These are phyloP conservation scores for Cudoniella acicularis DNA, from an alignment of 495 filamentous ascomycete genomes.

Conservation along the genomic window DNA sequence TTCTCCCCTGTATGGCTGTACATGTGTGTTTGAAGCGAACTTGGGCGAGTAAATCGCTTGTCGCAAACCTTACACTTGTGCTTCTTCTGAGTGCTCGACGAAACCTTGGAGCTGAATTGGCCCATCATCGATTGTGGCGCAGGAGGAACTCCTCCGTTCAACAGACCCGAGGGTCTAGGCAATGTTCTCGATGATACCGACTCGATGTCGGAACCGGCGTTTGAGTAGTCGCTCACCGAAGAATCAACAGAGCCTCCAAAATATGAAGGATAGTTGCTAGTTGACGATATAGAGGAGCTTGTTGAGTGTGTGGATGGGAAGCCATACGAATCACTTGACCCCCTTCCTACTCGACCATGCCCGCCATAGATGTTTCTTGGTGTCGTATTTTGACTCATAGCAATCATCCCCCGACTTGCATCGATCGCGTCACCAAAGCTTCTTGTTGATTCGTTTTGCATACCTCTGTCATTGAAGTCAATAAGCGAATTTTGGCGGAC, in stretches of 20 bases:
- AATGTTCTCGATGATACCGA: slow-evolving; percentile 74
- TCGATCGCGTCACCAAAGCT: slow-evolving; percentile 81
- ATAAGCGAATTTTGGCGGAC: slow-evolving; percentile 52
- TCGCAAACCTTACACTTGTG: slow-evolving; percentile 99
- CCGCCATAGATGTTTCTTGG: slow-evolving; percentile 84
- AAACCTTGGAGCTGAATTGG: slow-evolving; percentile 96
- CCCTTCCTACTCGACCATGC: slow-evolving; percentile 52
- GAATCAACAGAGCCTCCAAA: slow-evolving; percentile 82
- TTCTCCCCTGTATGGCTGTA: slow-evolving; percentile 99
- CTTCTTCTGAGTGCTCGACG: slow-evolving; percentile 96
- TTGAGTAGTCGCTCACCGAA: slow-evolving; percentile 94
- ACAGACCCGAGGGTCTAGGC: slow-evolving; percentile 69
- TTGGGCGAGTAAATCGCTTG: slow-evolving; percentile 95
- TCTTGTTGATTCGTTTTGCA: slow-evolving; percentile 58
- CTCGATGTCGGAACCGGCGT: slow-evolving; percentile 80
- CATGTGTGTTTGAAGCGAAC: slow-evolving; percentile 96
- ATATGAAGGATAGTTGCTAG: slow-evolving; percentile 65
- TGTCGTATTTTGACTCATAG: slow-evolving; percentile 87
- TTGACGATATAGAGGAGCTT: slow-evolving; percentile 91
- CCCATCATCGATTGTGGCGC: slow-evolving; percentile 98
- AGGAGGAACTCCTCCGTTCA: slow-evolving; percentile 65
- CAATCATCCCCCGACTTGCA: slow-evolving; percentile 85
- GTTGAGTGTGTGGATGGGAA: slow-evolving; percentile 89
- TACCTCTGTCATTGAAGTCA: slow-evolving; percentile 58
- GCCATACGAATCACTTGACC: slow-evolving; percentile 86